These are phyloP conservation scores for Didymella segeticola DNA, from an alignment of 2,329 filamentous ascomycete species.

Conservation along the genomic window DNA sequence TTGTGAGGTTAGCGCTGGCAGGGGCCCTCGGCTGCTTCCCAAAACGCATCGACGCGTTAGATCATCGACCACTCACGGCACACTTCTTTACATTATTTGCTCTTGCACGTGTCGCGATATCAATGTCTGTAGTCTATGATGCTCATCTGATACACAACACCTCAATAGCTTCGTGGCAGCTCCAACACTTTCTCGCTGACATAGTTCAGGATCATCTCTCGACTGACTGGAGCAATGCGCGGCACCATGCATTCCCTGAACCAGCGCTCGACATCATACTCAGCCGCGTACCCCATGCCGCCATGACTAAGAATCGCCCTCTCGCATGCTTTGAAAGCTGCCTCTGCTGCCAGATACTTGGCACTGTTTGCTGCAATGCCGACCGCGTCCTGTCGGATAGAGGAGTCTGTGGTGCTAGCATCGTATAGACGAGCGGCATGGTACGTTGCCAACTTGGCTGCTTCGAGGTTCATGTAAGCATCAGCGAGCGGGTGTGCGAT, in stretches of 20 bases:
- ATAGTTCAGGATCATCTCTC: constrained; percentile 80
- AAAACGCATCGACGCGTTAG: too few species aligned
- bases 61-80: too few species aligned
- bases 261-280: constrained; percentile 69
- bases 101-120: not conserved
- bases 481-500: constrained; percentile 65
- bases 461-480: constrained; percentile 67
- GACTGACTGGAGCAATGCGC: constrained; percentile 64
- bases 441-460: constrained; percentile 66
- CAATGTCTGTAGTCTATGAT: not conserved
- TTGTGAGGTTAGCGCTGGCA: too few species aligned
- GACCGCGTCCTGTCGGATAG: constrained; percentile 48
- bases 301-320: constrained; percentile 63
- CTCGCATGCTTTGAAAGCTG: constrained; percentile 66
- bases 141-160: not conserved
- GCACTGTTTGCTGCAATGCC: constrained; percentile 64
- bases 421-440: constrained; percentile 67
- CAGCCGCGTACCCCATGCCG: constrained; percentile 69
- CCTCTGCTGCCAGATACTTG: constrained; percentile 67
- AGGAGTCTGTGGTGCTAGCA: constrained; percentile 41
- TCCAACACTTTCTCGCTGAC: constrained; percentile 72
- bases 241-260: constrained; percentile 66
- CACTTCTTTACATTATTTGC: not conserved
- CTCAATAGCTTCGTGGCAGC: constrained; percentile 70
- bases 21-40: too few species aligned